These are phyloP conservation scores for Teratosphaeria destructans DNA, from an alignment of 2,329 filamentous ascomycete genomes.

Conservation along the genomic window DNA sequence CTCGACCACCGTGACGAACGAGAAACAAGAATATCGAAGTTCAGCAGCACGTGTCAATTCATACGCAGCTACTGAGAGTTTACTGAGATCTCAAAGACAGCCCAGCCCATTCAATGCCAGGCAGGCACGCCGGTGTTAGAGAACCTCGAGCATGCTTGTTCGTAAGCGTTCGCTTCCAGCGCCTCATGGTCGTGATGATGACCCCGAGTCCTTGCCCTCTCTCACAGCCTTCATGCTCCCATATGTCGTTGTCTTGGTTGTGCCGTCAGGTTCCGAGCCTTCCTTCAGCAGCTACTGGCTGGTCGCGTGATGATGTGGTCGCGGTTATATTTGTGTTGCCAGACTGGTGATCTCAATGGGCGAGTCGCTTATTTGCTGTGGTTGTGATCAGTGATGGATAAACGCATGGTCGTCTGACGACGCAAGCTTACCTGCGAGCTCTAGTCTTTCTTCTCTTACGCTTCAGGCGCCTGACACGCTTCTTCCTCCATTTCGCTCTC, in stretches of 20 bases:
- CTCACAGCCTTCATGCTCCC: slow-evolving; percentile 8
- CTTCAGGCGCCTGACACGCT: slow-evolving; percentile 98
- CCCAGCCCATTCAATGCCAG: slow-evolving; percentile 1
- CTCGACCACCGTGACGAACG: background rate
- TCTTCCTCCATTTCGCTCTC: slow-evolving; percentile 99
- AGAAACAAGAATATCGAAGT: background rate
- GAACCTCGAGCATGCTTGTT: slow-evolving; percentile 3
- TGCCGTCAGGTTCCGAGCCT: slow-evolving; percentile 25
- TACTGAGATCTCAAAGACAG: slow-evolving; percentile 16
- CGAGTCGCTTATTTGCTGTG: slow-evolving; percentile 39
- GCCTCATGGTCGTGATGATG: slow-evolving; percentile 4
- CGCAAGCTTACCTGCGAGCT: slow-evolving; percentile 72
- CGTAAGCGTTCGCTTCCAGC: slow-evolving; percentile 4
- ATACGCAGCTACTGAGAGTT: slow-evolving; percentile 4
- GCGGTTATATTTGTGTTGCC: slow-evolving; percentile 10
- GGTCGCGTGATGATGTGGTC: slow-evolving; percentile 22
- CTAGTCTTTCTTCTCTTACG: slow-evolving; percentile 99
- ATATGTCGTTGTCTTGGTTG: slow-evolving; percentile 9
- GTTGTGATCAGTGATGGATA: slow-evolving; percentile 6
- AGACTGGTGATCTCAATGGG: slow-evolving; percentile 13
- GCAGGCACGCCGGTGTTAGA: slow-evolving; percentile 20
- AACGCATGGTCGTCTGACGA: background rate
- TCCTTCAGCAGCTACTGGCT: slow-evolving; percentile 23
- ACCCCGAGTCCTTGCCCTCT: slow-evolving; percentile 6
- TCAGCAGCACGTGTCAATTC: background rate